Percentiles rank a stretch among this genome's conserved stretches.
Conservation (phyloP, 192 early-diverging fungal species). For the Dispira parvispora region DNA sequence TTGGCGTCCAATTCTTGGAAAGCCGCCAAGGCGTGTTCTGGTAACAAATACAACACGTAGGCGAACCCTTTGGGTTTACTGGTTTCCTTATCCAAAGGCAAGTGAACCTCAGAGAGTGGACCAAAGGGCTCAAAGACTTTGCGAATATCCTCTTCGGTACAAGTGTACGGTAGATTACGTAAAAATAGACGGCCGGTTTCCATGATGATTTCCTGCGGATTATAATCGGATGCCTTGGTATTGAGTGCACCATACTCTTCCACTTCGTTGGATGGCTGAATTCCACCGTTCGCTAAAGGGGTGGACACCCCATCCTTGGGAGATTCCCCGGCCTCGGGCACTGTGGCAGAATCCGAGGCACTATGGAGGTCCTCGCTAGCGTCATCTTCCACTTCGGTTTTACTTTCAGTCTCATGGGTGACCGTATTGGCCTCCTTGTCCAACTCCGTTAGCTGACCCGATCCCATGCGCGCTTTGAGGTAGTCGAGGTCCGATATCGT, state of each 20-base stretch:
- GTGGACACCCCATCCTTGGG: no score
- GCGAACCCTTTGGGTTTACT: conserved; percentile 90
- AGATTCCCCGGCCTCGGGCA: no score
- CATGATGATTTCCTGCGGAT: conserved; percentile 50
- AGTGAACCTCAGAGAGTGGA: conserved; percentile 81
- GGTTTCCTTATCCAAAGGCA: conserved; percentile 83
- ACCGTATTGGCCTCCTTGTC: no score
- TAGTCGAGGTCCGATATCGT: conserved; percentile 47
- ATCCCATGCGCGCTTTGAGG: conserved; percentile 43
- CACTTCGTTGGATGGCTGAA: no score
- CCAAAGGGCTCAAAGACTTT: conserved; percentile 73
- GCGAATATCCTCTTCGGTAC: conserved; percentile 76
- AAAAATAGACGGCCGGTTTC: conserved; percentile 94
- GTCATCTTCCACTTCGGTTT: no score
- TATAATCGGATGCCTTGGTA: conserved; percentile 13
- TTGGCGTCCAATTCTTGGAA: conserved; percentile 62
- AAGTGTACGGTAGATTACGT: conserved; percentile 80
- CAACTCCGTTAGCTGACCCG: no score
- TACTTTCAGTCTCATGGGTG: no score
- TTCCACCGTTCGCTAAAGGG: no score
- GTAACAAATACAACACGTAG: conserved; percentile 73
- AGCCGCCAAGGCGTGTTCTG: conserved; percentile 88
- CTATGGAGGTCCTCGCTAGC: no score
- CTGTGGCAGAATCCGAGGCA: no score
- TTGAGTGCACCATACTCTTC: conserved; percentile 3